Conservation (phyloP, 495 filamentous ascomycete species). For the Lineolata rhizophorae region DNA sequence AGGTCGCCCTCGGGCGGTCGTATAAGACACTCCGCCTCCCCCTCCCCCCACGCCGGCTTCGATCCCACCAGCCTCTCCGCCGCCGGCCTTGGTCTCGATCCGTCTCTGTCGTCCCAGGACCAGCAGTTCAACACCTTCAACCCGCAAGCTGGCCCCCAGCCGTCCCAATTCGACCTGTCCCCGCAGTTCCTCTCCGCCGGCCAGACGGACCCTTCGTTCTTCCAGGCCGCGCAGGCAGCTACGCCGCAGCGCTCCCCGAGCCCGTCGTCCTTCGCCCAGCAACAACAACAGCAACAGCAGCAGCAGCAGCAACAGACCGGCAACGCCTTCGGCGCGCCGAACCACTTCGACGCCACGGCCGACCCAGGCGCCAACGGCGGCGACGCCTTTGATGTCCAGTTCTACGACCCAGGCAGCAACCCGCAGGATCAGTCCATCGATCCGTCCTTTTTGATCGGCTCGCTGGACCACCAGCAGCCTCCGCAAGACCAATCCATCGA, state of each 20-base stretch:
- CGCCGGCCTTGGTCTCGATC: slow-evolving; percentile 10
- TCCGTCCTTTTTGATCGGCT: slow-evolving; percentile 12
- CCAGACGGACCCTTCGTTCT: slow-evolving; percentile 9
- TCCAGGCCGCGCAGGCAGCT: slow-evolving; percentile 5
- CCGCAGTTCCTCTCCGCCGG: no score
- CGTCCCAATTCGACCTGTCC: slow-evolving; percentile 4
- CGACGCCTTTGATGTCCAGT: slow-evolving; percentile 8
- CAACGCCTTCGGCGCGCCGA: slow-evolving; percentile 11
- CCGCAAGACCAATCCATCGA: slow-evolving; percentile 27
- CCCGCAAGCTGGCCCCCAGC: background rate
- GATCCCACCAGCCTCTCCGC: slow-evolving; percentile 3
- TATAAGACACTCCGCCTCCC: slow-evolving; percentile 19
- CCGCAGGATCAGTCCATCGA: slow-evolving; percentile 15
- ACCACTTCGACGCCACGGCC: slow-evolving; percentile 11
- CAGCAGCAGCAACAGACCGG: slow-evolving; percentile 8
- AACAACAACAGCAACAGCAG: slow-evolving; percentile 1
- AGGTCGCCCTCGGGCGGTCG: slow-evolving; percentile 16
- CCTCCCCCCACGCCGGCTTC: slow-evolving; percentile 15
- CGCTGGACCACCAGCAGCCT: slow-evolving; percentile 10
- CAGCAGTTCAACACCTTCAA: slow-evolving; percentile 7
- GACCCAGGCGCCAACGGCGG: slow-evolving; percentile 6
- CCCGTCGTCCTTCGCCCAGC: background rate
- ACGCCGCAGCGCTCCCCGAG: slow-evolving; percentile 4
- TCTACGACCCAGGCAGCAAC: slow-evolving; percentile 9
- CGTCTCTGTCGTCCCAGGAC: slow-evolving; percentile 10